These are phyloP conservation scores for Mycena floridula DNA, from an alignment of 768 basidiomycete genomes.

Conservation along the genomic window DNA sequence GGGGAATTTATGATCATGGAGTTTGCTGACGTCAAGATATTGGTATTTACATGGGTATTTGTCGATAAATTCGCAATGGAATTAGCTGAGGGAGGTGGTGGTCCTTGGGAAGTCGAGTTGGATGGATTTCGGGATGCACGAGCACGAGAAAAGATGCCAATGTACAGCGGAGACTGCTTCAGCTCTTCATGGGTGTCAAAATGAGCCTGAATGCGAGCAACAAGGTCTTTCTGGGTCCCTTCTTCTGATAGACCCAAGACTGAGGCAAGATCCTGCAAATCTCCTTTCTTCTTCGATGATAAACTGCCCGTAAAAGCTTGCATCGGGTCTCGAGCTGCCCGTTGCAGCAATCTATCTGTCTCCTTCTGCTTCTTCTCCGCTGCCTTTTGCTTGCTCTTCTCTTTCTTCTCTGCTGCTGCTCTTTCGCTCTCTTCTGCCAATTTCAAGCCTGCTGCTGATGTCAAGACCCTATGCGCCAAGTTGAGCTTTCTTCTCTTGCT, in stretches of 20 bases:
- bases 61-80: too few species aligned
- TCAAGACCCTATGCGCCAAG: background rate
- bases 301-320: conserved; percentile 38
- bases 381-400: conserved; percentile 1
- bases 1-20: too few species aligned
- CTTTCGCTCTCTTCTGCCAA: background rate
- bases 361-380: background rate
- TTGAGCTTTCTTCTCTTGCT: background rate
- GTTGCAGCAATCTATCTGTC: background rate
- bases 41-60: too few species aligned
- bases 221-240: conserved; percentile 61
- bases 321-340: conserved; percentile 4
- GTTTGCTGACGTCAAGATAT: too few species aligned
- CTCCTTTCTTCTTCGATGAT: conserved; percentile 59
- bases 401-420: background rate
- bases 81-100: background rate
- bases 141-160: conserved; percentile 34
- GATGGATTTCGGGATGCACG: background rate
- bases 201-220: conserved; percentile 54
- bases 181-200: conserved; percentile 52
- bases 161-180: conserved; percentile 50
- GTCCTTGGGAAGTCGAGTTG: background rate
- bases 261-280: conserved; percentile 54
- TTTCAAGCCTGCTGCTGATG: background rate
- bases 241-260: conserved; percentile 45